These are phyloP conservation scores for Botrytis hyacinthi DNA, from an alignment of 2,329 filamentous ascomycete species.

Conservation along the genomic window DNA sequence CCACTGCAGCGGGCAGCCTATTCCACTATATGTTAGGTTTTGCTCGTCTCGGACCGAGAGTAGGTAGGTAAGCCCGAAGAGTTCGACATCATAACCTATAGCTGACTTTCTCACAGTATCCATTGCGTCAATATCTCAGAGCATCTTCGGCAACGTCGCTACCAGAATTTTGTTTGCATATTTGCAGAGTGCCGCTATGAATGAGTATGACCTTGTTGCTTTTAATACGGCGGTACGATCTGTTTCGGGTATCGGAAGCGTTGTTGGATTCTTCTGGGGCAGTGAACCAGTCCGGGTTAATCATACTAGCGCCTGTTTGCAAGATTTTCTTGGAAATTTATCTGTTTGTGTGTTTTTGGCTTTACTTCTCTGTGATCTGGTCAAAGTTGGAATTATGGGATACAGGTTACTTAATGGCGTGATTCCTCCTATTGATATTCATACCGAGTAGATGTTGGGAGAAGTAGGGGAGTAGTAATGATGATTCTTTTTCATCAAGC, in stretches of 20 bases:
- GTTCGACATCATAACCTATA: accelerated
- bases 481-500: not conserved
- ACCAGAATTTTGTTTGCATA: not conserved
- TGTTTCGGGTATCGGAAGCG: not conserved
- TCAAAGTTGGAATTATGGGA: not conserved
- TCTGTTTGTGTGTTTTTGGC: accelerated
- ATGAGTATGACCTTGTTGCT: not conserved
- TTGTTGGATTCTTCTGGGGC: not conserved
- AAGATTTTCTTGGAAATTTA: not conserved
- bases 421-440: not conserved
- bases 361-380: not conserved
- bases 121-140: not conserved
- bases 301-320: not conserved
- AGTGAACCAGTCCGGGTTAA: not conserved
- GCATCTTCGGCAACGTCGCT: not conserved
- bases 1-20: too few species aligned
- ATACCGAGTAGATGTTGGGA: accelerated
- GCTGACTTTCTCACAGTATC: not conserved
- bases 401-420: not conserved
- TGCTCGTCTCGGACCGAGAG: not conserved
- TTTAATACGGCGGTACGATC: not conserved
- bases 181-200: not conserved
- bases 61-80: not conserved
- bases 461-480: too few species aligned
- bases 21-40: not conserved